Evolutionary conservation across 768 basidiomycete species (phyloP).

Genomic region (Tulasnella sp.): DNA sequence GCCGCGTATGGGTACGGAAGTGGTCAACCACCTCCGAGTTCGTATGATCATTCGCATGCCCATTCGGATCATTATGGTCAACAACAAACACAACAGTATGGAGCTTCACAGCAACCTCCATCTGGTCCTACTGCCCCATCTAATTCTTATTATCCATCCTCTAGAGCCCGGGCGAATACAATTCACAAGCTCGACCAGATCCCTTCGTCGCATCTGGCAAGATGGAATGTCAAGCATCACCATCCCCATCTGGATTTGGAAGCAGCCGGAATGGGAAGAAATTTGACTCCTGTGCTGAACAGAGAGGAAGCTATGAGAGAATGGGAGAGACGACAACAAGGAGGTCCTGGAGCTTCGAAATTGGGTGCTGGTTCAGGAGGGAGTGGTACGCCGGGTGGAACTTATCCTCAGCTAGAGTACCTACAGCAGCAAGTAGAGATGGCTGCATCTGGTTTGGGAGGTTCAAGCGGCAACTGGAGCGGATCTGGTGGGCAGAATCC

Average conservation of each 20-base stretch:
- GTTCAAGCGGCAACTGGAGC: too few relatives aligned
- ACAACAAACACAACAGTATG: not conserved
- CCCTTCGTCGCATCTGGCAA: constrained; percentile 88
- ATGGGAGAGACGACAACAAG: constrained; percentile 84
- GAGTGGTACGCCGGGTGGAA: constrained; percentile 41
- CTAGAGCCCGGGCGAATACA: constrained; percentile 77
- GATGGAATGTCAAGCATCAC: too few relatives aligned
- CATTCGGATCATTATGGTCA: constrained; percentile 8
- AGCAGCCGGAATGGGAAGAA: constrained; percentile 56
- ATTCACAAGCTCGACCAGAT: constrained; percentile 84
- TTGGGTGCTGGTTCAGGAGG: too few relatives aligned
- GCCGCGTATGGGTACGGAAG: constrained; percentile 9
- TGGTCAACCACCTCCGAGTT: constrained; percentile 42
- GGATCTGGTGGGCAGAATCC: not conserved
- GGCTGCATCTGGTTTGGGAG: not conserved
- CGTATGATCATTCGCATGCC: constrained; percentile 33
- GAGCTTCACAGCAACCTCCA: too few relatives aligned
- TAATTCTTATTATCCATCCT: constrained; percentile 39
- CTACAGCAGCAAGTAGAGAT: constrained; percentile 78
- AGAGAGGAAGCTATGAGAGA: constrained; percentile 90
- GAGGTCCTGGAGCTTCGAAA: constrained; percentile 47
- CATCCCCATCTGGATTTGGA: constrained; percentile 52
- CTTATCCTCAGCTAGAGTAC: constrained; percentile 81
- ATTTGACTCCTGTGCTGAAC: constrained; percentile 85
- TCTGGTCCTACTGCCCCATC: too few relatives aligned